phyloP scores from a whole-genome alignment of 768 basidiomycete species.

The Phanerodontia chrysosporium region DNA sequence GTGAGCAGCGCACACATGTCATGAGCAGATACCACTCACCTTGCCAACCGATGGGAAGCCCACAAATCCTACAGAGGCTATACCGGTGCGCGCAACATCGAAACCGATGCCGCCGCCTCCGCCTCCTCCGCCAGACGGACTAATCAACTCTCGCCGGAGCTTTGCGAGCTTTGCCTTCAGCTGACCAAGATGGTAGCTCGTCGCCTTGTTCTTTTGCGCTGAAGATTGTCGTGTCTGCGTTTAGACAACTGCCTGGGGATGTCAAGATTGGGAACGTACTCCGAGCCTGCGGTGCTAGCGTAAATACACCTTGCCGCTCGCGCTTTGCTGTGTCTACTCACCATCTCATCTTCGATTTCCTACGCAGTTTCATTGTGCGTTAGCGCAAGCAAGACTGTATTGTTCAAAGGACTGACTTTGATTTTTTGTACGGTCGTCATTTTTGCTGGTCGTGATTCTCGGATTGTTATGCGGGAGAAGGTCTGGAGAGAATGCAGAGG shows the following conservation, averaged over 20 bases:
- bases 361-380: conserved; percentile 25
- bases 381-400: conserved; percentile 16
- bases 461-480: neutral
- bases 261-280: conserved; percentile 47
- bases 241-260: conserved; percentile 12
- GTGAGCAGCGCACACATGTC: conserved; percentile 6
- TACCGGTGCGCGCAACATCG: conserved; percentile 96
- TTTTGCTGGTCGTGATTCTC: conserved; percentile 19
- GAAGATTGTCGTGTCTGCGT: conserved; percentile 14
- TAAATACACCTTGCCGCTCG: conserved; percentile 2
- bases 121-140: conserved; percentile 70
- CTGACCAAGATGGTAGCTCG: conserved; percentile 93
- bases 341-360: conserved; percentile 99
- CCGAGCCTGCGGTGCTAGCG: conserved; percentile 52
- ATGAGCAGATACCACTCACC: conserved; percentile 33
- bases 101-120: conserved; percentile 91
- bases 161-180: conserved; percentile 99
- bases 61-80: conserved; percentile 93
- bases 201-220: conserved; percentile 96
- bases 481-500: neutral
- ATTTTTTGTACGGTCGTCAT: conserved; percentile 94
- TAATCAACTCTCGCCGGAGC: conserved; percentile 89
- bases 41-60: conserved; percentile 95
- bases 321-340: conserved; percentile 33
- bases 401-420: conserved; percentile 43